phyloP scores from a whole-genome alignment of 1,139 yeast species.

The Scheffersomyces parashehatae region DNA sequence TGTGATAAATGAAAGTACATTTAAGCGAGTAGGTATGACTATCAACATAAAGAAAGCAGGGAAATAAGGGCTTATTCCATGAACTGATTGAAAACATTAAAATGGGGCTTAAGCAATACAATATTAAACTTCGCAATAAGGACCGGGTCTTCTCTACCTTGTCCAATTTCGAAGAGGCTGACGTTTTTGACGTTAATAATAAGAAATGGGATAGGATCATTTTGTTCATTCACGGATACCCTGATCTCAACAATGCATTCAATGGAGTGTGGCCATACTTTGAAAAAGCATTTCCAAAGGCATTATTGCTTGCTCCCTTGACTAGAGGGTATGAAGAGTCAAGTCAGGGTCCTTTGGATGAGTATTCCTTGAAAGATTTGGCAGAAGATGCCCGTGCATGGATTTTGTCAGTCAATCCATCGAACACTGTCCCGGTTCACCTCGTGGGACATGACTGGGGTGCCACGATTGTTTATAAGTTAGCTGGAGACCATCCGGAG shows the following conservation, averaged over 20 bases:
- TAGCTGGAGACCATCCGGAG: conserved; percentile 39
- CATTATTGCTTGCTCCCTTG: conserved; percentile 36
- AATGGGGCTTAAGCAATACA: not conserved
- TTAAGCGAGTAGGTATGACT: too few species aligned
- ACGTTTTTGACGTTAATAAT: conserved; percentile 14
- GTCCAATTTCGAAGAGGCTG: conserved; percentile 18
- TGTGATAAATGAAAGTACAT: too few species aligned
- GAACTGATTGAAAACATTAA: too few species aligned
- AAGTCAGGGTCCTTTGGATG: conserved; percentile 28
- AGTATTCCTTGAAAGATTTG: conserved; percentile 30
- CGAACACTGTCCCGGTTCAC: conserved; percentile 31
- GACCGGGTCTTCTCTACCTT: conserved; percentile 27
- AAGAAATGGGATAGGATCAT: conserved; percentile 29
- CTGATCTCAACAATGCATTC: conserved; percentile 39
- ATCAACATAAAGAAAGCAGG: too few species aligned
- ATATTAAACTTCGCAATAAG: conserved; percentile 24
- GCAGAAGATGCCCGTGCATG: conserved; percentile 40
- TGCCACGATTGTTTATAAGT: conserved; percentile 37
- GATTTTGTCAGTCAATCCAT: conserved; percentile 25
- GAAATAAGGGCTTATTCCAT: too few species aligned
- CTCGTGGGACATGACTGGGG: conserved; percentile 53
- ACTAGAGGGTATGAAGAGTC: conserved; percentile 44
- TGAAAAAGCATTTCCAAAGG: conserved; percentile 17
- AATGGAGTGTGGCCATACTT: conserved; percentile 26
- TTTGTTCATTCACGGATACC: conserved; percentile 44